Evolutionary conservation across 331 rosid genomes (phyloP).

Genomic region (Cydonia oblonga): DNA sequence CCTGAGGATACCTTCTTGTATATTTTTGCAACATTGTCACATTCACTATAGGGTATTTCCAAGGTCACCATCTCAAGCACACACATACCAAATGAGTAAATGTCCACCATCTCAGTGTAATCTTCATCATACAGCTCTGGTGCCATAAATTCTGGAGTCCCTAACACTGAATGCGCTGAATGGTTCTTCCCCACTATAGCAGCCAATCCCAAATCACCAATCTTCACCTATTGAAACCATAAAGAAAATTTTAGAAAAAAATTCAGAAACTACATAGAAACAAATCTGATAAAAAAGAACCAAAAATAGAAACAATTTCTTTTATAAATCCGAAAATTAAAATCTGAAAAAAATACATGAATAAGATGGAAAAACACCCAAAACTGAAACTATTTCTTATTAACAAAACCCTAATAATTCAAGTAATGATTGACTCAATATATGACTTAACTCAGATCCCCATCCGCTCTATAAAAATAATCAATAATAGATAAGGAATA

Average conservation of each 20-base stretch:
- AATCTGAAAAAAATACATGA: too few species aligned
- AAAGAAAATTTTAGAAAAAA: not conserved
- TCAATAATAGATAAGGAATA: too few species aligned
- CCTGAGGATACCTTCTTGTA: conserved; percentile 68
- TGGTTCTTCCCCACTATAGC: conserved; percentile 66
- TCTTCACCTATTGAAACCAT: conserved; percentile 42
- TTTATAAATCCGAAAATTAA: not conserved
- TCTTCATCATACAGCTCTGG: conserved; percentile 70
- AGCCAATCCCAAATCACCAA: conserved; percentile 80
- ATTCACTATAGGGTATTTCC: conserved; percentile 69
- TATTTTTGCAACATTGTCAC: conserved; percentile 64
- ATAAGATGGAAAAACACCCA: not conserved
- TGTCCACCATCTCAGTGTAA: conserved; percentile 75
- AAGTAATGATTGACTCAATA: not conserved
- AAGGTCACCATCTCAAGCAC: conserved; percentile 69
- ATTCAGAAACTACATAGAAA: not conserved
- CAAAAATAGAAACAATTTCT: not conserved
- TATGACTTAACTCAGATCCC: not conserved
- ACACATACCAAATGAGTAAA: conserved; percentile 74
- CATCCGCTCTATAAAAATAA: not conserved
- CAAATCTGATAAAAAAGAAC: not conserved
- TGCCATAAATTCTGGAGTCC: conserved; percentile 81
- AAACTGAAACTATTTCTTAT: not conserved
- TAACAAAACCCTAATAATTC: not conserved
- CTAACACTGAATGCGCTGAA: conserved; percentile 59